Base-by-base conservation (phyloP, 768 basidiomycete genomes). In the Mycena olivaceomarginata region DNA sequence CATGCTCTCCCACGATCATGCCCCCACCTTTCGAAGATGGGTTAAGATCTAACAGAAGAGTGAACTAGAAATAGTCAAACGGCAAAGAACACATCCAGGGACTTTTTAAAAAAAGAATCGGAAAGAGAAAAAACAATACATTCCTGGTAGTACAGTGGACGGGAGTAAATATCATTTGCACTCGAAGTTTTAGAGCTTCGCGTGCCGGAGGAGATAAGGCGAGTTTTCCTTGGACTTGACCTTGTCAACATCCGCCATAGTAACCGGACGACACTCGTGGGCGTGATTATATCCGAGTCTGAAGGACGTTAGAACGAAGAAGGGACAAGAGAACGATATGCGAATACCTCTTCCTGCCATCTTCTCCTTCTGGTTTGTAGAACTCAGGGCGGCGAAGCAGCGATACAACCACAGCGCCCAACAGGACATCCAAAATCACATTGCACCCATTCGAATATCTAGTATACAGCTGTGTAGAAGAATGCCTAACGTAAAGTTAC, bases 261-360 rank as follows among this genome's bases (percentile, higher is more conserved):
- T 93, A 43, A 96, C 84, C 0, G 90, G 88, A 16, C 90, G 90
- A 80, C 91, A 93, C 82, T 94, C 92, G 77, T 90, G 89, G 4
- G 90, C 96, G 78, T 96, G 95, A 80, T 96, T 95, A 82, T 97
- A 97, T 12, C 96, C 96, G 65, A 97, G 80, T 72, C 96, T 94
- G 70, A 22, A 45, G 15, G 22, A 57, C 53, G 43, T 40, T 51
- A 25, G 62, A 22, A 18, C 31, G 31, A 18, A 37, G 7, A 51
- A 72, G 20, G 66, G 45, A 67, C 51, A 43, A 65, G 20, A 56
- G 25, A 56, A 39, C 22, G 62, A 5, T 16, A 11, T 51, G 25
- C 13, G 74, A 86, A 56, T 77, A 92, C 94, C 95, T 91, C 51
- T 88, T 85, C 74, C 93, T 86, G 5, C 96, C 95, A 77, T 97